Conservation (phyloP, 2,329 filamentous ascomycete species). For the Aspergillus sp. region DNA sequence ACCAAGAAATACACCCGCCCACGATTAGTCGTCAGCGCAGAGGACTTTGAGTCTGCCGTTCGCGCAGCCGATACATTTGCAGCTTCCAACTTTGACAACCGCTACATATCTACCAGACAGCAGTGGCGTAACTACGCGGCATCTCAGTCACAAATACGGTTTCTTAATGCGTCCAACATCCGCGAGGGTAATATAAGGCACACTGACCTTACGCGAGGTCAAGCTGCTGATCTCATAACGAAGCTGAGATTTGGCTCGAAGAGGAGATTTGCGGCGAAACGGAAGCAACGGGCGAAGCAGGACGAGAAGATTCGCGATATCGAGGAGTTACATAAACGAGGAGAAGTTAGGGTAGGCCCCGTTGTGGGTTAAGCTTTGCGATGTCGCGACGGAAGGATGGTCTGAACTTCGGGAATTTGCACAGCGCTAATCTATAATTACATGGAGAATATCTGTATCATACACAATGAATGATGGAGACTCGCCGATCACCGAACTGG, state of each 20-base stretch:
- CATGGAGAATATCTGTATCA: not conserved
- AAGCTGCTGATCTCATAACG: constrained; percentile 86
- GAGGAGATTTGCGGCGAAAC: constrained; percentile 57
- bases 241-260: constrained; percentile 82
- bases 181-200: constrained; percentile 17
- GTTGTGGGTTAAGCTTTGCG: not conserved
- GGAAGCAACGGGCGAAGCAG: constrained; percentile 10
- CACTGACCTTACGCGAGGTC: constrained; percentile 69
- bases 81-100: constrained; percentile 61
- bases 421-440: not conserved
- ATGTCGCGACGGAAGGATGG: not conserved
- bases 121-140: constrained; percentile 70
- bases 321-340: constrained; percentile 3
- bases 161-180: constrained; percentile 42
- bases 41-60: constrained; percentile 72
- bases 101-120: constrained; percentile 66
- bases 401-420: not conserved
- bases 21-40: constrained; percentile 63
- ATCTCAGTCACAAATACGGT: constrained; percentile 48
- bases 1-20: constrained; percentile 66
- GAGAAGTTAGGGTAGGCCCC: constrained; percentile 9
- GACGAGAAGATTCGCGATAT: constrained; percentile 12
- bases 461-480: not conserved
- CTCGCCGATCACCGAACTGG: not conserved
- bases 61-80: constrained; percentile 84